Conservation (phyloP, 805 yeast genomes). For the Nakazawaea siamensis region DNA sequence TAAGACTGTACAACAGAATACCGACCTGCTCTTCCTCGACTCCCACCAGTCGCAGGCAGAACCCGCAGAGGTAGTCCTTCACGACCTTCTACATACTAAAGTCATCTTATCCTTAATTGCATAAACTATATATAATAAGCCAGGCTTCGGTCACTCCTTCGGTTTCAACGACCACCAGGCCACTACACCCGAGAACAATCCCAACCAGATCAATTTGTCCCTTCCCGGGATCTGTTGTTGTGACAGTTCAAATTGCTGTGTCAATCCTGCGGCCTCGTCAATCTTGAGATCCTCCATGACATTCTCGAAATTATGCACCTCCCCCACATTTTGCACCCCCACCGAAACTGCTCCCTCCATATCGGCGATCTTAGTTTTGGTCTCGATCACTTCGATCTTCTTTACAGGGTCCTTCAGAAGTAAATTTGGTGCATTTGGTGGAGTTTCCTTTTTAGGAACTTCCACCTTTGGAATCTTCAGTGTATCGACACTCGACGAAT, state of each 20-base stretch:
- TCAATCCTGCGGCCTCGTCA: constrained; percentile 5
- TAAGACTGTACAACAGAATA: too few species aligned
- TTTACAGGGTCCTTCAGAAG: constrained; percentile 15
- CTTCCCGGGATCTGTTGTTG: constrained; percentile 5
- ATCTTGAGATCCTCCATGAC: constrained; percentile 5
- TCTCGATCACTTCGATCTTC: constrained; percentile 4
- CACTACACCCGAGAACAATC: constrained; percentile 18
- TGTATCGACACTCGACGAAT: constrained; percentile 49
- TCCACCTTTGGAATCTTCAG: constrained; percentile 35
- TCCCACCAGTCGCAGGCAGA: too few species aligned
- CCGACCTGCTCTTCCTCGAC: too few species aligned
- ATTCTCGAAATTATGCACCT: constrained; percentile 2
- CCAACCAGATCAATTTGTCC: constrained; percentile 17
- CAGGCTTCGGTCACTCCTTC: constrained; percentile 1
- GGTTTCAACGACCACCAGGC: constrained; percentile 26
- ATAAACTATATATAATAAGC: background rate
- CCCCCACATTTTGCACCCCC: constrained; percentile 5
- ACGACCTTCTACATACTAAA: too few species aligned
- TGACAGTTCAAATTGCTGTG: constrained; percentile 8
- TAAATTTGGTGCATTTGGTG: constrained; percentile 18
- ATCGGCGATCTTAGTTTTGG: constrained; percentile 7
- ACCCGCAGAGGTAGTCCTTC: too few species aligned
- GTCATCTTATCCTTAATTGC: too few species aligned
- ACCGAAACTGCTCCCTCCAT: constrained; percentile 10
- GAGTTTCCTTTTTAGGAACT: constrained; percentile 17